Evolutionary conservation across 2,329 filamentous ascomycete genomes (phyloP).

Genomic region (Elsinoe fawcettii): DNA sequence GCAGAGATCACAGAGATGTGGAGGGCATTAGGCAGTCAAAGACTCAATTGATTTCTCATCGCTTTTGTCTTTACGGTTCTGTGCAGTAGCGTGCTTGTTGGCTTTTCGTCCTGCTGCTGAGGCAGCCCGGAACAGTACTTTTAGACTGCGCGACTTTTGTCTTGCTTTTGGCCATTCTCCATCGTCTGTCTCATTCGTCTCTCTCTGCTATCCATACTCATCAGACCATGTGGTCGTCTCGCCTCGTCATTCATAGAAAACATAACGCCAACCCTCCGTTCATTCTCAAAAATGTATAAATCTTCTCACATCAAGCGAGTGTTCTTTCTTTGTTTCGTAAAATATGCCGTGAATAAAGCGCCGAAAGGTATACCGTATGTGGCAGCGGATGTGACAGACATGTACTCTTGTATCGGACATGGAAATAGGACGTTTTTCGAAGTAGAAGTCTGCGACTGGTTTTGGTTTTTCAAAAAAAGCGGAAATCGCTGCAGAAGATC

Average conservation of each 20-base stretch:
- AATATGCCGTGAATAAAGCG: slow-evolving; percentile 2
- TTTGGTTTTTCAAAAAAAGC: background rate
- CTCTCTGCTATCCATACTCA: background rate
- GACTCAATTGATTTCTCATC: background rate
- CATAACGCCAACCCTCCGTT: background rate
- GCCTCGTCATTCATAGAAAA: background rate
- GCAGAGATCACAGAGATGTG: background rate
- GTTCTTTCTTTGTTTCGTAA: background rate
- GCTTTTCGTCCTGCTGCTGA: background rate
- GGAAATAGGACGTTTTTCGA: background rate
- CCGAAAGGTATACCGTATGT: background rate
- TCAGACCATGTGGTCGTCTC: background rate
- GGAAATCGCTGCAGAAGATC: slow-evolving; percentile 5
- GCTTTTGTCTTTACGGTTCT: slow-evolving; percentile 1
- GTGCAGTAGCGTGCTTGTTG: background rate
- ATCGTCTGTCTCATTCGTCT: background rate
- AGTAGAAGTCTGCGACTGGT: background rate
- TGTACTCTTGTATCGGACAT: background rate
- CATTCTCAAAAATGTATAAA: background rate
- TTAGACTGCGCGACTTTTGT: background rate
- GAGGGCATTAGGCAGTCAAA: background rate
- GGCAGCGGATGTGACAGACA: background rate
- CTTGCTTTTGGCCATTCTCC: background rate
- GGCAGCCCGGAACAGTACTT: background rate
- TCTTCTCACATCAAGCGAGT: slow-evolving; percentile 5